Evolutionary conservation across 2,329 filamentous ascomycete genomes (phyloP).

Genomic region (Ceratocystis albifundus): DNA sequence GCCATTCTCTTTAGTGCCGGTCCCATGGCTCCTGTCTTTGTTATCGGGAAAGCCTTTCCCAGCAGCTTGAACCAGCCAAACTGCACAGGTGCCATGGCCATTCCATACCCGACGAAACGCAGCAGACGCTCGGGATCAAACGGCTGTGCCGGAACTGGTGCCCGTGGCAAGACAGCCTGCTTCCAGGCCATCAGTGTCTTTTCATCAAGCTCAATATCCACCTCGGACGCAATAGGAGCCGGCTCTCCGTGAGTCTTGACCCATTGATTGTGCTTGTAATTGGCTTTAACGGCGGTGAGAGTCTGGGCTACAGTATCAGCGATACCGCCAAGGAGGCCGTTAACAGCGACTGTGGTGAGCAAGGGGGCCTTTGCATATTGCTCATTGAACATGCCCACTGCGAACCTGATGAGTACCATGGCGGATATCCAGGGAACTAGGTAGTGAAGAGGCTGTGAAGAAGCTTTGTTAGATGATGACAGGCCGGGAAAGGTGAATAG

Average conservation of each 20-base stretch:
- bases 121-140: constrained; percentile 95
- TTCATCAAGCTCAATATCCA: constrained; percentile 56
- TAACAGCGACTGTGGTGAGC: constrained; percentile 97
- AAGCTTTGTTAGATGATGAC: neutral
- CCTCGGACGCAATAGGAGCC: neutral
- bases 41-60: constrained; percentile 69
- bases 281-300: constrained; percentile 70
- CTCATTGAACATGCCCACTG: constrained; percentile 13
- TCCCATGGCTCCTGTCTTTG: constrained; percentile 58
- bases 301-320: constrained; percentile 93
- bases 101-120: constrained; percentile 94
- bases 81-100: constrained; percentile 88
- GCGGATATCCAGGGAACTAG: constrained; percentile 16
- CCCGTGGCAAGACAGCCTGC: constrained; percentile 53
- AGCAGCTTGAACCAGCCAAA: constrained; percentile 94
- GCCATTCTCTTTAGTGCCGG: constrained; percentile 83
- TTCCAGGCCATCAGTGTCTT: constrained; percentile 57
- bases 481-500: neutral
- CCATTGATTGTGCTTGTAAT: constrained; percentile 35
- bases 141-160: constrained; percentile 32
- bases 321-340: constrained; percentile 86
- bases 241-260: constrained; percentile 57
- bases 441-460: constrained; percentile 18
- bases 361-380: constrained; percentile 39
- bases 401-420: constrained; percentile 16